These are phyloP conservation scores for Podila clonocystis DNA, from an alignment of 192 early-diverging fungal genomes.

Conservation along the genomic window DNA sequence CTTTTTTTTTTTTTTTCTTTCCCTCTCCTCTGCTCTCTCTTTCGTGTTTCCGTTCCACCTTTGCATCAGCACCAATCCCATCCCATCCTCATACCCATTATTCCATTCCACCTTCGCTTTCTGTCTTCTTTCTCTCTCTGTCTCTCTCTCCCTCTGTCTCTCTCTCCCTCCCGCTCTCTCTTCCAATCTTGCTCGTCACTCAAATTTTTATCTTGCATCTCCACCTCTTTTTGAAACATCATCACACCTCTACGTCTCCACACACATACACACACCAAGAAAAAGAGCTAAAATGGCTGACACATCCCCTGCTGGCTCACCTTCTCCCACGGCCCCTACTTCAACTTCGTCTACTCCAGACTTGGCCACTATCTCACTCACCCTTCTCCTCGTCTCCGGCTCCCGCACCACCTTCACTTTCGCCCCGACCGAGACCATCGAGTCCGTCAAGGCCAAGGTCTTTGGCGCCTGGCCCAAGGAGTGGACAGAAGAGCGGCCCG, in stretches of 20 bases:
- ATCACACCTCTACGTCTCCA: too few relatives aligned
- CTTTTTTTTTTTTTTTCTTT: neutral
- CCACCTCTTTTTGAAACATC: too few relatives aligned
- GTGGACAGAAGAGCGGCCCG: slow-evolving; percentile 56
- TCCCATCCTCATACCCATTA: neutral
- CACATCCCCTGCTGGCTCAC: neutral
- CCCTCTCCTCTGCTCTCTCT: neutral
- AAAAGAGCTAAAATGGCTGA: neutral
- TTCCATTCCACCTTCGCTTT: neutral
- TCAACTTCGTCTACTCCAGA: slow-evolving; percentile 3
- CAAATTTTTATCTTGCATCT: too few relatives aligned
- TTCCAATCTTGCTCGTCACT: neutral
- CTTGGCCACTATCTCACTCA: slow-evolving; percentile 33
- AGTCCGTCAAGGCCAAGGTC: slow-evolving; percentile 48
- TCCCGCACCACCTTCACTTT: slow-evolving; percentile 54
- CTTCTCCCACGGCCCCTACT: neutral
- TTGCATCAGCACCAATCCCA: too few relatives aligned
- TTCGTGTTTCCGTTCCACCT: neutral
- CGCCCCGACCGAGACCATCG: slow-evolving; percentile 46
- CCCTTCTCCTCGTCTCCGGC: slow-evolving; percentile 56
- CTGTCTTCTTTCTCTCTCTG: too few relatives aligned
- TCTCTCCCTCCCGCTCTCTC: neutral
- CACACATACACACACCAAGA: too few relatives aligned
- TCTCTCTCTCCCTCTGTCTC: neutral
- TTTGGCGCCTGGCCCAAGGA: slow-evolving; percentile 59